These are phyloP conservation scores for Kokia cookei DNA, from an alignment of 441 rosid genomes.

Conservation along the genomic window DNA sequence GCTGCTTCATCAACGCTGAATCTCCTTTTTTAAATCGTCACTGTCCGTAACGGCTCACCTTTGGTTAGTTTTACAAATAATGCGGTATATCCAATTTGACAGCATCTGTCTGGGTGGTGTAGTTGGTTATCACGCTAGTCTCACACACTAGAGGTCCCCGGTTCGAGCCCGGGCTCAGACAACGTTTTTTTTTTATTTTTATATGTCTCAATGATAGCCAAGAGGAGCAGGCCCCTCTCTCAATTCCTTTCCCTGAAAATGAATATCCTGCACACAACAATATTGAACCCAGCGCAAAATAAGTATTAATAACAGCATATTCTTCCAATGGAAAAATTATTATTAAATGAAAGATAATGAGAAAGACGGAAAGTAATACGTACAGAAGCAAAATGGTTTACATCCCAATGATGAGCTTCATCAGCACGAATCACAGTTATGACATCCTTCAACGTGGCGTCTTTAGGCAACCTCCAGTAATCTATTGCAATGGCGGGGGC, in stretches of 20 bases:
- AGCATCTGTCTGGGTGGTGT: no score
- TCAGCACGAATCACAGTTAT: constrained; percentile 55
- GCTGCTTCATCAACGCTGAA: constrained; percentile 5
- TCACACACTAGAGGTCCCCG: no score
- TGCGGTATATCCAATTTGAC: no score
- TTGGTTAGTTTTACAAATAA: no score
- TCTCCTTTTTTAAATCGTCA: background rate
- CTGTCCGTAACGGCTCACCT: no score
- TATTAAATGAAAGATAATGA: no score
- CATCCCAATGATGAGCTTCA: constrained; percentile 63
- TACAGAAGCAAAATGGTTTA: constrained; percentile 61
- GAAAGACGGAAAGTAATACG: constrained; percentile 4
- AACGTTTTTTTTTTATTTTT: no score
- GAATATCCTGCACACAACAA: constrained; percentile 53
- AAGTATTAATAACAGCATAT: background rate
- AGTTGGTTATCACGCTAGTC: no score
- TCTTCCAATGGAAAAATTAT: background rate
- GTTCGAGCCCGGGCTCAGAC: no score
- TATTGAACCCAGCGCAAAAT: background rate
- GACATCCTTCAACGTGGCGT: constrained; percentile 49
- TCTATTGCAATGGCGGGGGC: constrained; percentile 54
- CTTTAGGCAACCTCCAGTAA: constrained; percentile 47
- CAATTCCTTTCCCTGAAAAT: constrained; percentile 60
- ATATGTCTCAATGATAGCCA: constrained; percentile 44
- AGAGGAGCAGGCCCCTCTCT: constrained; percentile 70